These are phyloP conservation scores for Pleomassaria siparia DNA, from an alignment of 2,329 filamentous ascomycete genomes.

Conservation along the genomic window DNA sequence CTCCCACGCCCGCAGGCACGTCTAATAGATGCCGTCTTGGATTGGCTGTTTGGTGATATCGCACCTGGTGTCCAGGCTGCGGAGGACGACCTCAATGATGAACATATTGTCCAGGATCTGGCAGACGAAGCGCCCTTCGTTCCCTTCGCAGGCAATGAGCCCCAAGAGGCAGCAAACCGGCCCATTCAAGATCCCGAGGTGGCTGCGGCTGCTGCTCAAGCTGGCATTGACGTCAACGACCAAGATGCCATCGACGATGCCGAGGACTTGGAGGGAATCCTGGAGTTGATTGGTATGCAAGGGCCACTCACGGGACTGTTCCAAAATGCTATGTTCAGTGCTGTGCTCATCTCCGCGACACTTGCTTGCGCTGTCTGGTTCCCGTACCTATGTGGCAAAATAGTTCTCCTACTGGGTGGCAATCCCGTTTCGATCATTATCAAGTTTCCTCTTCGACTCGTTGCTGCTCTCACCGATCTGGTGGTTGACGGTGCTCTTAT, in stretches of 20 bases:
- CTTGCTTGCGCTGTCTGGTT: constrained; percentile 84
- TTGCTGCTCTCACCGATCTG: constrained; percentile 75
- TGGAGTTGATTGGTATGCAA: constrained; percentile 96
- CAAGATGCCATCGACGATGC: constrained; percentile 76
- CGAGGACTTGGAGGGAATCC: constrained; percentile 92
- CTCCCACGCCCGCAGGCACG: constrained; percentile 14
- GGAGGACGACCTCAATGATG: constrained; percentile 52
- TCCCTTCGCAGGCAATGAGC: constrained; percentile 50
- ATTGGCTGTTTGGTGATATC: constrained; percentile 55
- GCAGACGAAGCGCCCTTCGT: constrained; percentile 64
- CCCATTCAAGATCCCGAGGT: constrained; percentile 57
- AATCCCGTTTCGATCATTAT: constrained; percentile 70
- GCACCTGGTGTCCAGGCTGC: constrained; percentile 27
- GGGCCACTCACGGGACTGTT: constrained; percentile 86
- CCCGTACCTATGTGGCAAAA: constrained; percentile 87
- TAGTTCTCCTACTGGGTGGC: constrained; percentile 76
- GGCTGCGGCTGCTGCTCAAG: constrained; percentile 65
- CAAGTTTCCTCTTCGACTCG: constrained; percentile 69
- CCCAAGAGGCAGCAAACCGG: constrained; percentile 25
- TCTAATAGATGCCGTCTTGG: constrained; percentile 37
- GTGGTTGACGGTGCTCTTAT: constrained; percentile 75
- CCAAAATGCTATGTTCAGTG: constrained; percentile 94
- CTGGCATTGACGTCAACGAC: constrained; percentile 68
- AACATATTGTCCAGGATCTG: constrained; percentile 61
- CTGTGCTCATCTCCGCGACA: constrained; percentile 81